These are phyloP conservation scores for Tuber calosporum DNA, from an alignment of 495 filamentous ascomycete species.

Conservation along the genomic window DNA sequence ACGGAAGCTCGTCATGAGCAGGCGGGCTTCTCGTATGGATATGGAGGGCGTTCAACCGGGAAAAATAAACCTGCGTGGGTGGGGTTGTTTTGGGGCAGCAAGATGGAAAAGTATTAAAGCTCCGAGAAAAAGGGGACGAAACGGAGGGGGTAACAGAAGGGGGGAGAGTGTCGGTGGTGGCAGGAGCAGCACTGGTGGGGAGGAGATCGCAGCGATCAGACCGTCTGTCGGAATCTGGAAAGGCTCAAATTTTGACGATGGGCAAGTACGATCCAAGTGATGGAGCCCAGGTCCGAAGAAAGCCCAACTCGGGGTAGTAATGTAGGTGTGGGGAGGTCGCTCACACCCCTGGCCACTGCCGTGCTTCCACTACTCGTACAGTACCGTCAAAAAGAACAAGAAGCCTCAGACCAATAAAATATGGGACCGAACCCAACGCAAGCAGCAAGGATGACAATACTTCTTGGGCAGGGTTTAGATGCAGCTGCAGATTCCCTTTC, in stretches of 20 bases:
- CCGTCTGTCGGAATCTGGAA: conserved; percentile 36
- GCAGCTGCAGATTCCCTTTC: conserved; percentile 20
- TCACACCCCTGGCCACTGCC: neutral
- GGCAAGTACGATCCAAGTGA: conserved; percentile 25
- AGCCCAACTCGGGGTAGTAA: conserved; percentile 22
- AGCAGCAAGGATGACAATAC: conserved; percentile 28
- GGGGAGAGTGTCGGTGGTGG: conserved; percentile 29
- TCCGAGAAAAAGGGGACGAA: conserved; percentile 29
- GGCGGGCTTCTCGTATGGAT: conserved; percentile 14
- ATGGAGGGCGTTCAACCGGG: conserved; percentile 33
- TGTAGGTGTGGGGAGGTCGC: conserved; percentile 16
- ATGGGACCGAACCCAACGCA: conserved; percentile 14
- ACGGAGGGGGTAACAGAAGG: conserved; percentile 28
- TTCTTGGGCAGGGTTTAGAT: conserved; percentile 19
- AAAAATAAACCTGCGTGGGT: neutral
- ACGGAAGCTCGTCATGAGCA: conserved; percentile 42
- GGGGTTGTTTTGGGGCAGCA: conserved; percentile 26
- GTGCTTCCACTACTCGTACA: conserved; percentile 5
- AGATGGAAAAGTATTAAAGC: conserved; percentile 32
- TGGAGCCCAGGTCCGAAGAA: conserved; percentile 20
- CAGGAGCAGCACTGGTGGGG: conserved; percentile 16
- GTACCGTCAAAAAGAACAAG: neutral
- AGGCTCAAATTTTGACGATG: conserved; percentile 14
- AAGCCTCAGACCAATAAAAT: neutral
- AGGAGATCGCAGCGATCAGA: conserved; percentile 39